Conservation (phyloP, 306 rosid species). For the Inga leiocalycina region DNA sequence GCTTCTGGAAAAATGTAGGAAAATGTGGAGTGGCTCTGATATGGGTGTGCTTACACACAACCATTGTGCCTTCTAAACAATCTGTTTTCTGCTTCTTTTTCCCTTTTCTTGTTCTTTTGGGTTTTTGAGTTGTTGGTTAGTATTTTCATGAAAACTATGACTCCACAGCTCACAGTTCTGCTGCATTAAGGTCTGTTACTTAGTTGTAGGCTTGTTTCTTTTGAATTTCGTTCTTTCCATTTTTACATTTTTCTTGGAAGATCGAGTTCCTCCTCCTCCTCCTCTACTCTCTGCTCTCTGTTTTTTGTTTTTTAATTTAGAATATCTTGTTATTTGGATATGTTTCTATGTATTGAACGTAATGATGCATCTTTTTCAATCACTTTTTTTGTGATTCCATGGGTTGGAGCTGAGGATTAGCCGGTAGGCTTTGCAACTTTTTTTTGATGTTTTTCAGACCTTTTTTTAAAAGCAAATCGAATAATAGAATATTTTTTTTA, state of each 20-base stretch:
- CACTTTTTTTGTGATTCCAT: constrained; percentile 42
- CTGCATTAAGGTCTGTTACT: not conserved
- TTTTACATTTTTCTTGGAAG: constrained; percentile 33
- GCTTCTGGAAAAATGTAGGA: constrained; percentile 32
- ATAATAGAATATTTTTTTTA: constrained; percentile 44
- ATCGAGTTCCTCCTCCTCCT: not conserved
- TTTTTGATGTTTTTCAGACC: constrained; percentile 6
- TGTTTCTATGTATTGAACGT: constrained; percentile 4
- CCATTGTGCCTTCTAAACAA: not conserved
- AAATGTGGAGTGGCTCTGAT: not conserved
- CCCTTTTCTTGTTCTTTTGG: not conserved
- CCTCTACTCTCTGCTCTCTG: not conserved
- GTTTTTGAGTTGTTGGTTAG: not conserved
- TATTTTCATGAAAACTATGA: not conserved
- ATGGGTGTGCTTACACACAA: not conserved
- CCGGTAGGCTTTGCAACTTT: constrained; percentile 58
- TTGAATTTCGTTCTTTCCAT: constrained; percentile 8
- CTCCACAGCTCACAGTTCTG: not conserved
- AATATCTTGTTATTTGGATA: not conserved
- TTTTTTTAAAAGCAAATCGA: constrained; percentile 44
- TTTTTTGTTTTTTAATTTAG: not conserved
- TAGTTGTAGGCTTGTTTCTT: not conserved
- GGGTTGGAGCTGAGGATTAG: constrained; percentile 41
- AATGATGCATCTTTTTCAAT: constrained; percentile 48
- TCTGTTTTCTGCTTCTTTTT: not conserved